Evolutionary conservation across 768 basidiomycete genomes (phyloP), one percentile per base, ranked within the genome.

Genomic region (Mycena rosella): DNA sequence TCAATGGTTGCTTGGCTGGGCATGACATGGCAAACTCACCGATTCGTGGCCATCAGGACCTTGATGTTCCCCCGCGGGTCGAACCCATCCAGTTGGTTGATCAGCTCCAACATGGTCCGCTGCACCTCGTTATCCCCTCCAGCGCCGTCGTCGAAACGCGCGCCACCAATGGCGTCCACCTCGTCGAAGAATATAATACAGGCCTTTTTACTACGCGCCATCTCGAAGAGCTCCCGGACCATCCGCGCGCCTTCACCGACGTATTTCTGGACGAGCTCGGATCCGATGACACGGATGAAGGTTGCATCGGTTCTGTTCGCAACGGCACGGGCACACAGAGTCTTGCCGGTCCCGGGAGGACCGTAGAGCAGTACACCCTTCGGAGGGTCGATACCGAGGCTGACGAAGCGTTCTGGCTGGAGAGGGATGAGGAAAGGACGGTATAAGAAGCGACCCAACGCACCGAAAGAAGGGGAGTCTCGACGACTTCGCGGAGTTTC

Each of bases 121-220:
- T 99, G 98, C 47, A 99, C 98, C 76, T 99, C 98, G 75, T 99
- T 99, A 72, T 99, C 98, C 34, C 98, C 98, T 38, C 98, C 98
- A 34, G 96, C 98, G 60, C 98, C 98, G 76, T 99, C 98, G 74
- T 99, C 98, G 75, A 97, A 98, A 54, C 98, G 89, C 20, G 98
- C 98, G 60, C 98, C 98, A 78, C 98, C 98, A 67, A 99, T 95
- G 51, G 98, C 98, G 74, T 99, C 98, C 17, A 99, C 90, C 84
- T 99, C 98, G 73, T 99, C 98, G 72, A 99, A 99, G 83, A 99
- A 99, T 76, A 99, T 98, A 77, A 99, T 99, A 76, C 98, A 99
- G 1, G 98, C 98, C 81, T 99, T 99, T 85, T 99, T 99, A 71
- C 91, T 91, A 69, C 98, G 88, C 32, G 98, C 98, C 97, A 99